These are phyloP conservation scores for Coemansia sp. DNA, from an alignment of 192 early-diverging fungal species.

Conservation along the genomic window DNA sequence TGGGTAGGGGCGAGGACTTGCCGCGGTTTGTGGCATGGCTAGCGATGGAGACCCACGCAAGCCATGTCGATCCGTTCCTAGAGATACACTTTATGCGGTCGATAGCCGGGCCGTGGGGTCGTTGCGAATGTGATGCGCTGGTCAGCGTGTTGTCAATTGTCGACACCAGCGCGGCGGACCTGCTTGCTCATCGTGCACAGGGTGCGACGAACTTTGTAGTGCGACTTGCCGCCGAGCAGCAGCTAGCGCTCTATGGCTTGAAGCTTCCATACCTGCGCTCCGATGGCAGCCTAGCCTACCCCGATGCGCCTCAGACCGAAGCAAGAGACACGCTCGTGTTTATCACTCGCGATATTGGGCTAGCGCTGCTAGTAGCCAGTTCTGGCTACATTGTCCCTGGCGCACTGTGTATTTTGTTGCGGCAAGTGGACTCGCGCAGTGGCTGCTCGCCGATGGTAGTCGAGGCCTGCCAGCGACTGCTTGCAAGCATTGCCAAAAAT, in stretches of 20 bases:
- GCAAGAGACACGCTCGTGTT: constrained; percentile 26
- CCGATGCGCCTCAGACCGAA: constrained; percentile 18
- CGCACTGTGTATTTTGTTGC: constrained; percentile 26
- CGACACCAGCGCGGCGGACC: constrained; percentile 15
- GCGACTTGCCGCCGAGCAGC: constrained; percentile 41
- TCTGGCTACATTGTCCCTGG: constrained; percentile 29
- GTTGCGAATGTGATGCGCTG: neutral
- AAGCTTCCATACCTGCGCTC: constrained; percentile 23
- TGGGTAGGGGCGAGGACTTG: constrained; percentile 34
- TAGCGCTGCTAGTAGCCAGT: constrained; percentile 21
- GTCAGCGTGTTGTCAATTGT: constrained; percentile 17
- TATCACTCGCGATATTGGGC: constrained; percentile 47
- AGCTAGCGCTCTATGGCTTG: constrained; percentile 34
- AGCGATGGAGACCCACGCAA: constrained; percentile 20
- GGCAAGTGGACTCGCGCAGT: constrained; percentile 15
- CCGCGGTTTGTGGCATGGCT: constrained; percentile 51
- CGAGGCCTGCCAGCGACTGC: constrained; percentile 29
- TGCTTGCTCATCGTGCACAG: constrained; percentile 31
- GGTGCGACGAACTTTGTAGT: constrained; percentile 14
- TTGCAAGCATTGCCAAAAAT: constrained; percentile 16
- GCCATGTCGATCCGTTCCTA: constrained; percentile 26
- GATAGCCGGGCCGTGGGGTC: constrained; percentile 38
- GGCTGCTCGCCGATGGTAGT: constrained; percentile 13
- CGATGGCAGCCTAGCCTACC: constrained; percentile 26
- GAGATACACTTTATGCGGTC: constrained; percentile 31